These are phyloP conservation scores for Hypomontagnella submonticulosa DNA, from an alignment of 495 filamentous ascomycete genomes.

Conservation along the genomic window DNA sequence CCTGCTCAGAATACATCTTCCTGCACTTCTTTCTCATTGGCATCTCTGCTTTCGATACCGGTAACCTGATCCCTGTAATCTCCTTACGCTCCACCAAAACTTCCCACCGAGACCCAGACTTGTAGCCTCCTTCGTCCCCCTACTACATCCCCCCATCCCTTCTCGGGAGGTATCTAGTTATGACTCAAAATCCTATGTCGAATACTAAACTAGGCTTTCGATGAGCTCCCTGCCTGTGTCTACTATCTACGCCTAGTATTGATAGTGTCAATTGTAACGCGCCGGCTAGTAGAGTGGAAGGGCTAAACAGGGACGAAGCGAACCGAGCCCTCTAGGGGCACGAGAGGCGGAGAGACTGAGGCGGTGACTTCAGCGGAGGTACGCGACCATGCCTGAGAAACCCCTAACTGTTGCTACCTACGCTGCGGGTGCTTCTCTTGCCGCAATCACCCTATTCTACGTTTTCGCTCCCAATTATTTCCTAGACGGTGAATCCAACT, in stretches of 20 bases:
- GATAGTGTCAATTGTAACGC: conserved; percentile 10
- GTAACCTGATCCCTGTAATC: conserved; percentile 14
- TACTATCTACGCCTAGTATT: conserved; percentile 9
- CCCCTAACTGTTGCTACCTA: conserved; percentile 88
- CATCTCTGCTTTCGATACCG: conserved; percentile 20
- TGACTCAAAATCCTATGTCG: conserved; percentile 9
- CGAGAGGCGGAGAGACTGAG: neutral
- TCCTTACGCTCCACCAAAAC: conserved; percentile 16
- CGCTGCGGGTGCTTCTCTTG: conserved; percentile 93
- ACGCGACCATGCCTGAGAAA: conserved; percentile 81
- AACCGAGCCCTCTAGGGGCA: conserved; percentile 7
- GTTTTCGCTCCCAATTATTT: conserved; percentile 97
- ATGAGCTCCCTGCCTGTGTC: neutral
- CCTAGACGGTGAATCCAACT: conserved; percentile 79
- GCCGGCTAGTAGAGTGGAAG: conserved; percentile 1
- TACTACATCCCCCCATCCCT: conserved; percentile 5
- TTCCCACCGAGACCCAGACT: conserved; percentile 4
- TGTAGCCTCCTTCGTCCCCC: neutral
- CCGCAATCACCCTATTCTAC: conserved; percentile 95
- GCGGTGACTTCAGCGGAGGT: neutral
- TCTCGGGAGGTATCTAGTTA: conserved; percentile 17
- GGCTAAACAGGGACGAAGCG: conserved; percentile 2
- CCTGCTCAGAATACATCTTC: conserved; percentile 11
- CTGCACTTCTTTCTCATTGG: conserved; percentile 7
- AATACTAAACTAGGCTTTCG: conserved; percentile 7